phyloP scores from a whole-genome alignment of 2,329 filamentous ascomycete genomes.

The Lachnellula occidentalis region DNA sequence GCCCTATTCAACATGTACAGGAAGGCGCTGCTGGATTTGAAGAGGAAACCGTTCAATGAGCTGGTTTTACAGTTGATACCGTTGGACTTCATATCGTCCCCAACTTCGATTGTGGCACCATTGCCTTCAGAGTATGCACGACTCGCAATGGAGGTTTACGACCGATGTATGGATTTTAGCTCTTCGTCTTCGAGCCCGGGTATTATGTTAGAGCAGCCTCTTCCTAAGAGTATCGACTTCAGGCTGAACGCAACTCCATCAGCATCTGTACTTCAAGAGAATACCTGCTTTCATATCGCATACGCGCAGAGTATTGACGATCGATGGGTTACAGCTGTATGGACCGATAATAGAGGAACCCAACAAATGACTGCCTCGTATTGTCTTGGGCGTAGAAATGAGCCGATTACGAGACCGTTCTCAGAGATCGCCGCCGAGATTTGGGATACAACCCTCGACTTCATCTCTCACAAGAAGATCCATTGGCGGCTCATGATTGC shows the following conservation, averaged over 20 bases:
- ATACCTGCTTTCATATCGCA: constrained; percentile 73
- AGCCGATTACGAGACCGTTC: constrained; percentile 47
- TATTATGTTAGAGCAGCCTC: constrained; percentile 64
- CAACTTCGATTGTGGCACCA: constrained; percentile 57
- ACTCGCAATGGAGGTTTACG: constrained; percentile 71
- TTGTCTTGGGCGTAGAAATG: constrained; percentile 58
- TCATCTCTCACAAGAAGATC: constrained; percentile 64
- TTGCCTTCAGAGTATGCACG: constrained; percentile 53
- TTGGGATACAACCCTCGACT: constrained; percentile 71
- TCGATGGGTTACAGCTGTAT: constrained; percentile 72
- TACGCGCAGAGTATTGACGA: constrained; percentile 72
- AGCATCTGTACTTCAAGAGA: constrained; percentile 68
- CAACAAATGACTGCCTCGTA: constrained; percentile 70
- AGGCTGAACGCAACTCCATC: constrained; percentile 63
- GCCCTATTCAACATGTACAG: constrained; percentile 62
- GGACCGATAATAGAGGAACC: constrained; percentile 72
- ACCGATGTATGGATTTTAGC: constrained; percentile 59
- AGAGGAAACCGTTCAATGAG: constrained; percentile 49
- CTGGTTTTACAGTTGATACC: constrained; percentile 75
- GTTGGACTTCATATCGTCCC: constrained; percentile 59
- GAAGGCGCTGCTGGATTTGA: constrained; percentile 43
- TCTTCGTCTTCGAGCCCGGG: constrained; percentile 60
- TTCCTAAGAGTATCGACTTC: constrained; percentile 71
- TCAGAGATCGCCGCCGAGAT: constrained; percentile 67
- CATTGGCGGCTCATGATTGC: constrained; percentile 74